Evolutionary conservation across 495 filamentous ascomycete species (phyloP).

Genomic region (Tuber microsphaerosporum): DNA sequence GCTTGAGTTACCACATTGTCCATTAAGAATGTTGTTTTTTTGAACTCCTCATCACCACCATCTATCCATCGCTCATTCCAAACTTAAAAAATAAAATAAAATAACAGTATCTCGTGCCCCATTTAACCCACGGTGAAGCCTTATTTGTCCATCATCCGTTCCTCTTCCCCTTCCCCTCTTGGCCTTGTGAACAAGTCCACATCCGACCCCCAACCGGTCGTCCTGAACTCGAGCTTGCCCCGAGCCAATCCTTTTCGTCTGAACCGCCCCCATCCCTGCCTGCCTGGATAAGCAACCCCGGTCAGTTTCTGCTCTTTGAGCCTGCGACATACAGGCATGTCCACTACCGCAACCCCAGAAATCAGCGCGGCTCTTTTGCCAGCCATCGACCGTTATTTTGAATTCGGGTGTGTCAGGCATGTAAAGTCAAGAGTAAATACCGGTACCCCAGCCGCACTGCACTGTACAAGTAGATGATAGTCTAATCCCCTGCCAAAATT

Average conservation of each 20-base stretch:
- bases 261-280: slow-evolving; percentile 37
- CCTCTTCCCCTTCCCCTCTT: slow-evolving; percentile 1
- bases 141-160: slow-evolving; percentile 3
- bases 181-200: slow-evolving; percentile 10
- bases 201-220: slow-evolving; percentile 18
- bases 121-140: slow-evolving; percentile 1
- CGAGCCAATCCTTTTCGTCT: slow-evolving; percentile 31
- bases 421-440: slow-evolving; percentile 24
- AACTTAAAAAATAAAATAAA: slow-evolving; percentile 12
- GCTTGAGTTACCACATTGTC: slow-evolving; percentile 3
- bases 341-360: slow-evolving; percentile 17
- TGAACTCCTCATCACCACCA: neutral
- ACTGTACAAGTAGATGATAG: too few species aligned
- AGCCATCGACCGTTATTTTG: slow-evolving; percentile 17
- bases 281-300: slow-evolving; percentile 32
- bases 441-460: slow-evolving; percentile 23
- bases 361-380: slow-evolving; percentile 36
- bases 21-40: neutral
- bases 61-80: neutral
- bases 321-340: slow-evolving; percentile 32
- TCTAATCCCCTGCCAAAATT: slow-evolving; percentile 21
- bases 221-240: slow-evolving; percentile 15
- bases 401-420: slow-evolving; percentile 35
- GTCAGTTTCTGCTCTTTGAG: slow-evolving; percentile 34
- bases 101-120: slow-evolving; percentile 6